Evolutionary conservation across 75 land plant species (phyloP), one percentile per base, ranked within the genome.

Genomic region (Larix kaempferi): DNA sequence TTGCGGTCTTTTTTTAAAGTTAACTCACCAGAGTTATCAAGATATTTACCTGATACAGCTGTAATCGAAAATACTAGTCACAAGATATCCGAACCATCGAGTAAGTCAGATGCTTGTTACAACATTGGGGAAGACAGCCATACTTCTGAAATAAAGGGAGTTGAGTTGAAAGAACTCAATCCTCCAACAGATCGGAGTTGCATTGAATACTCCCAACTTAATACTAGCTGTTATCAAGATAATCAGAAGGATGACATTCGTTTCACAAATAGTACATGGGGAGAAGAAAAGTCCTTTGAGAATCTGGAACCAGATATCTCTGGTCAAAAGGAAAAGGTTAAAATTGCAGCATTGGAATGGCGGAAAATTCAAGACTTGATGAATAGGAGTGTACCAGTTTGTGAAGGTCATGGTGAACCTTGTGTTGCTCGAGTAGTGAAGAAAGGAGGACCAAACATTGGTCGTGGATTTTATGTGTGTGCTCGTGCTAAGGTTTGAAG

Each of bases 381-480:
- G 98, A 87, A 81, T 79, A 86, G 74, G 57, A 87, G 87, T 35
- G 79, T 92, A 63, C 99, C 97, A 52, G 69, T 96, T 7, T 96
- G 99, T 76, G 73, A 78, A 55, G 96, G 96, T 19, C 99, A 96
- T 80, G 83, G 82, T 17, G 99, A 96, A 77, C 94, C 98, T 15
- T 96, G 99, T 88, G 99, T 92, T 78, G 79, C 85, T 41, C 86
- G 99, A 65, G 80, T 83, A 26, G 99, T 94, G 65, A 96, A 94
- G 85, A 96, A 94, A 84, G 55, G 78, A 63, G 98, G 99, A 72
- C 91, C 95, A 4, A 96, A 90, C 74, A 56, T 82, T 52, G 98
- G 99, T 6, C 92, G 93, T 57, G 78, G 88, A 62, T 96, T 96
- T 82, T 91, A 94, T 84, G 98, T 92, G 26, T 96, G 99, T 82